Base-by-base conservation (phyloP, 805 yeast genomes). In the Ogataea saltuana region DNA sequence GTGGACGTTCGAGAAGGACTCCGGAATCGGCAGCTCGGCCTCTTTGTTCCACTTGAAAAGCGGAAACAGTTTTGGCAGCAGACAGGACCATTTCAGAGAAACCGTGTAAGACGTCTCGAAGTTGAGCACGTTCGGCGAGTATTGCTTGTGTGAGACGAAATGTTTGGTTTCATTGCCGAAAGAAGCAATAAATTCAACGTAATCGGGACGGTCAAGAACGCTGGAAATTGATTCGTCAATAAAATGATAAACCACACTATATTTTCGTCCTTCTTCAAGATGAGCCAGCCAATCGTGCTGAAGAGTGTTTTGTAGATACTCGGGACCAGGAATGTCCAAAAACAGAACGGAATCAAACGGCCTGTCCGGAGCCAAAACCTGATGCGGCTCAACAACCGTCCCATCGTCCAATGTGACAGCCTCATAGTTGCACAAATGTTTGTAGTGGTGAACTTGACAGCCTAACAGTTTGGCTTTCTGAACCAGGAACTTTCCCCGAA, bases 401-500 rank as follows among this genome's bases (percentile, higher is more conserved):
- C 95, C 96, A 47, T 78, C 66, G 1, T 69, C 77, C 33, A 83
- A 66, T 0, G 74, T 67, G 3, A 90, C 80, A 1, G 77, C 33
- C 25, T 72, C 55, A 2, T 93, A 93, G 5, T 68, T 67, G 9
- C 90, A 73, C 37, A 93, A 70, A 16, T 70, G 59, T 11, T 81
- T 76, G 61, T 69, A 88, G 18, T 74, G 57, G 6, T 73, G 68
- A 0, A 93, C 89, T 4, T 76, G 76, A 7, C 91, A 77, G 0
- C 90, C 89, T 16, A 89, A 64, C 33, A 68, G 76, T 17, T 63
- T 67, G 1, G 98, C 97, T 55, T 73, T 80, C 7, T 70, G 67
- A 0, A 78, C 77, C 45, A 79, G 69, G 57, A 93, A 93, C 56
- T 75, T 83, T 0, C 99, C 98, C 55, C 97, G 70, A 0, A 77